Conservation (phyloP, 1,284 basidiomycete species). For the Violaceomyces palustris region DNA sequence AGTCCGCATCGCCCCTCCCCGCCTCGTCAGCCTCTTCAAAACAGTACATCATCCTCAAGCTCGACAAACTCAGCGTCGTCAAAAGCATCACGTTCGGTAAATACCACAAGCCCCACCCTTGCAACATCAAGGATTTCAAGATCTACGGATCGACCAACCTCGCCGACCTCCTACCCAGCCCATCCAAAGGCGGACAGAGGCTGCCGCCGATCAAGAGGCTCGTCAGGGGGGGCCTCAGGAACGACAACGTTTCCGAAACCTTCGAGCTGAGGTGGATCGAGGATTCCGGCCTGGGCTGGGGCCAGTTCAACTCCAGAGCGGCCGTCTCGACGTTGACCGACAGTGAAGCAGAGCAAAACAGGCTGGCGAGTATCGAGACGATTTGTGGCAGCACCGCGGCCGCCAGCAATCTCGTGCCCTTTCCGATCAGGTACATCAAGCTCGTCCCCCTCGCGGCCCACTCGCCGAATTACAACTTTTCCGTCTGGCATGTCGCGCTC, state of each 20-base stretch:
- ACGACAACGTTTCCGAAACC: constrained; percentile 44
- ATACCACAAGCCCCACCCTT: constrained; percentile 52
- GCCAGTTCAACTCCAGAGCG: constrained; percentile 12
- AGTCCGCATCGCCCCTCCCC: constrained; percentile 3
- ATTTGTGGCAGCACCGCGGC: too few species aligned
- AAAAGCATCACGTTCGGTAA: constrained; percentile 52
- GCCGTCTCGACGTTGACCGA: constrained; percentile 12
- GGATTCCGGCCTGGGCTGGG: constrained; percentile 22
- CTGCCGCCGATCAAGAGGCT: constrained; percentile 32
- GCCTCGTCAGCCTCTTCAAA: constrained; percentile 11
- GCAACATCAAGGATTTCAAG: constrained; percentile 52
- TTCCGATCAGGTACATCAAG: constrained; percentile 44
- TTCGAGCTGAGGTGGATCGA: constrained; percentile 35
- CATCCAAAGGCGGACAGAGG: not conserved
- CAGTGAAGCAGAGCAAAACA: constrained; percentile 21
- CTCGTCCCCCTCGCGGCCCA: constrained; percentile 51
- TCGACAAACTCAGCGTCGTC: constrained; percentile 44
- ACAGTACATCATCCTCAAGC: constrained; percentile 51
- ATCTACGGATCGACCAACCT: constrained; percentile 47
- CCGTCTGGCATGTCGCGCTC: constrained; percentile 52
- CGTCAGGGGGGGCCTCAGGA: constrained; percentile 44
- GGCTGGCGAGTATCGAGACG: constrained; percentile 16
- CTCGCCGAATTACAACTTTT: constrained; percentile 51
- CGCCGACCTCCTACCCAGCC: constrained; percentile 16
- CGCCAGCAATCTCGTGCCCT: constrained; percentile 30